phyloP scores from a whole-genome alignment of 257 asterid genomes.

The Sherardia arvensis region DNA sequence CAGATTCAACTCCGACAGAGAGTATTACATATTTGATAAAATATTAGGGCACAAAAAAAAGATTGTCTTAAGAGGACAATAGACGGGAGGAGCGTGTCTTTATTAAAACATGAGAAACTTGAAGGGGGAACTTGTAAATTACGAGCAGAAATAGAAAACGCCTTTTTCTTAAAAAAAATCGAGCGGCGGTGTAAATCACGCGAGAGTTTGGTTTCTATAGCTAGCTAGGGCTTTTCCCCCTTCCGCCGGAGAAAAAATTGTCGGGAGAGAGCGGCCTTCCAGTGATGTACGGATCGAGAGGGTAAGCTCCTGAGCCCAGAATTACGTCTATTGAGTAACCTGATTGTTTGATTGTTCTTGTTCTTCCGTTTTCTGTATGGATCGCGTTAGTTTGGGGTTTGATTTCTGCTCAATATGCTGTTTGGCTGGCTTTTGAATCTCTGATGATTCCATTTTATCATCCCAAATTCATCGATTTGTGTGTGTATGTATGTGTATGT shows the following conservation, averaged over 20 bases:
- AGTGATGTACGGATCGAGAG: conserved; percentile 29
- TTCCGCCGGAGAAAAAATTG: neutral
- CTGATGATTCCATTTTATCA: neutral
- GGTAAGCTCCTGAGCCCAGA: conserved; percentile 14
- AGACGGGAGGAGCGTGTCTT: too few relatives aligned
- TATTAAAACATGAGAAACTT: too few relatives aligned
- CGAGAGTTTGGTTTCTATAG: neutral
- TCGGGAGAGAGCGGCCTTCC: neutral
- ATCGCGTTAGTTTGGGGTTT: neutral
- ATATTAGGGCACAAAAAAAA: too few relatives aligned
- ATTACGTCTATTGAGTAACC: neutral
- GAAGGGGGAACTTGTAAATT: neutral
- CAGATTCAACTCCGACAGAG: too few relatives aligned
- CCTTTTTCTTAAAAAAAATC: neutral
- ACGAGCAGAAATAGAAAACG: neutral
- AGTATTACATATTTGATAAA: too few relatives aligned
- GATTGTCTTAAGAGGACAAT: too few relatives aligned
- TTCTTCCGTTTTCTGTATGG: neutral
- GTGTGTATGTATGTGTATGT: neutral
- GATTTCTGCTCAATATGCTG: neutral
- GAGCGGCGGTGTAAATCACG: neutral
- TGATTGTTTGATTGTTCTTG: neutral
- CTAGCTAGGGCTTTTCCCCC: conserved; percentile 6
- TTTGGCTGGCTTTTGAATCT: neutral
- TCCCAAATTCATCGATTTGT: neutral